A percentile compares a stretch with the other conserved stretches of the same genome.
These are phyloP conservation scores for Arthroderma sp. DNA, from an alignment of 2,329 filamentous ascomycete genomes.

Conservation along the genomic window DNA sequence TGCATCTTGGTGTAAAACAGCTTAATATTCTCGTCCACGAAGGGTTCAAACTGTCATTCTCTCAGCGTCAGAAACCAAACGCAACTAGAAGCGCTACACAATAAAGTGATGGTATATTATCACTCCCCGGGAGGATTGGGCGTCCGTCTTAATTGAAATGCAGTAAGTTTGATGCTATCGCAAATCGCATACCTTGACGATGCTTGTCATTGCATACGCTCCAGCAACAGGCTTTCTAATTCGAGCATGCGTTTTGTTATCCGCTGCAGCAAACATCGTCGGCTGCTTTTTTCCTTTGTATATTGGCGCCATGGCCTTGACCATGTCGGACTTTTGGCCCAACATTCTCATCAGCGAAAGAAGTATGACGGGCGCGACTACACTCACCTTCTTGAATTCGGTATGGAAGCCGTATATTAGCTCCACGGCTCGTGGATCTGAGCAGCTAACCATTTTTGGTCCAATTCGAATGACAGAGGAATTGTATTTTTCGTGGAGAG, in stretches of 20 bases:
- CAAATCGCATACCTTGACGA: too few species aligned
- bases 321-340: not conserved
- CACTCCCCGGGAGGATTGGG: too few species aligned
- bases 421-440: slow-evolving; percentile 65
- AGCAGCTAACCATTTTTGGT: slow-evolving; percentile 61
- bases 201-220: not conserved
- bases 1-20: not conserved
- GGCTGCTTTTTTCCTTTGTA: not conserved
- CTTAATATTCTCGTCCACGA: not conserved
- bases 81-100: too few species aligned
- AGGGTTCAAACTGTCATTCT: not conserved
- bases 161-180: too few species aligned
- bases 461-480: slow-evolving; percentile 64
- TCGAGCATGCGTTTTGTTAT: not conserved
- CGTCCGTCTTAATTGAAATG: too few species aligned
- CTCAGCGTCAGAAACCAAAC: not conserved
- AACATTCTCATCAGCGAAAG: not conserved
- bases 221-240: not conserved
- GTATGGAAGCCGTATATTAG: slow-evolving; percentile 41
- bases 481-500: slow-evolving; percentile 47
- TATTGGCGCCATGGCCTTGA: too few species aligned
- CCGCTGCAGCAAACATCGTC: not conserved
- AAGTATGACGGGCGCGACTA: not conserved
- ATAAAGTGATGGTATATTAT: too few species aligned
- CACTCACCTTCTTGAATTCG: not conserved